A percentile compares a stretch with the other conserved stretches of the same genome.
phyloP scores from a whole-genome alignment of 345 rosid genomes.

The Adansonia digitata region DNA sequence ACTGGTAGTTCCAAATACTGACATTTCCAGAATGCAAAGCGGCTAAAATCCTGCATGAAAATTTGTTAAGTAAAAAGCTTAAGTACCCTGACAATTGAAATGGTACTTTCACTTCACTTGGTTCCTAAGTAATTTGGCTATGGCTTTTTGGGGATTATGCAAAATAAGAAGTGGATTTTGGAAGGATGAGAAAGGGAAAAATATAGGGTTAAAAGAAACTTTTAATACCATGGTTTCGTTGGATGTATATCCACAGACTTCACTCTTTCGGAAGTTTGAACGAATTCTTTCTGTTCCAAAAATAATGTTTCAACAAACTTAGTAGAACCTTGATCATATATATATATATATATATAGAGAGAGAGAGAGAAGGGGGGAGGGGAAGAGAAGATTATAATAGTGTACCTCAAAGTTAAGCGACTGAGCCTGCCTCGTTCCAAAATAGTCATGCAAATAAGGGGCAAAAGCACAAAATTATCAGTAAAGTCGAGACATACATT shows the following conservation, averaged over 20 bases:
- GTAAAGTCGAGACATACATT: not conserved
- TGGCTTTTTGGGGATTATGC: not conserved
- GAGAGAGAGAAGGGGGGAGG: no score
- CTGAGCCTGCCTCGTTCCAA: not conserved
- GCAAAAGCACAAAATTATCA: not conserved
- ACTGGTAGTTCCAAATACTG: constrained; percentile 12
- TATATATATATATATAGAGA: not conserved
- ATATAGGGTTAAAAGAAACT: not conserved
- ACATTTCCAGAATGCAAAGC: constrained; percentile 14
- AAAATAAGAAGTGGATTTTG: not conserved
- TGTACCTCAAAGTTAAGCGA: constrained; percentile 1
- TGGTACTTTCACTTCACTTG: not conserved
- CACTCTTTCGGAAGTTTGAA: constrained; percentile 10
- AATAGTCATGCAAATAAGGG: not conserved
- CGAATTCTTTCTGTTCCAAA: constrained; percentile 5
- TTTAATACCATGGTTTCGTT: constrained; percentile 10
- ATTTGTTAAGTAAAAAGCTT: not conserved
- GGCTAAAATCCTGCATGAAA: constrained; percentile 15
- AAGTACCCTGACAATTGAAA: not conserved
- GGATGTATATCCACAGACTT: constrained; percentile 14
- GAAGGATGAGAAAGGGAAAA: not conserved
- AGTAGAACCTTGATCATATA: not conserved
- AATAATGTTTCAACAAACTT: not conserved
- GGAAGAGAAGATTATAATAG: not conserved
- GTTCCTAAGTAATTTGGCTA: not conserved